phyloP scores from a whole-genome alignment of 495 filamentous ascomycete genomes.

The Aspergillus biplanus region DNA sequence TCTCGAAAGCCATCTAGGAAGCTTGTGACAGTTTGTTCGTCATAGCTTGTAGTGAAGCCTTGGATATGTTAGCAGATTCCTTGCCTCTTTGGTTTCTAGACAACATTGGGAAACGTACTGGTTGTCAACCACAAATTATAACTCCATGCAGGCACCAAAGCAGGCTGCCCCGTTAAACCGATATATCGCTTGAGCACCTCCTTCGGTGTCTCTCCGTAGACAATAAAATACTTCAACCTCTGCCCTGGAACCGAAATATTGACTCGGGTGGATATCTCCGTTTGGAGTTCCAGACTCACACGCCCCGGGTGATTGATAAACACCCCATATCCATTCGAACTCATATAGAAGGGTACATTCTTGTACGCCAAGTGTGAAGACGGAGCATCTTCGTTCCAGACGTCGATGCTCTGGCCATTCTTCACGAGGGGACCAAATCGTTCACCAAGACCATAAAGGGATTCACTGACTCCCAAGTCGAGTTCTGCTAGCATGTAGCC shows the following conservation, averaged over 20 bases:
- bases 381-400: conserved; percentile 78
- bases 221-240: conserved; percentile 62
- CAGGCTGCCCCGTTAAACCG: conserved; percentile 61
- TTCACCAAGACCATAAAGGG: conserved; percentile 70
- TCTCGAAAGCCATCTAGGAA: conserved; percentile 71
- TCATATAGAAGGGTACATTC: conserved; percentile 73
- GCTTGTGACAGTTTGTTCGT: conserved; percentile 65
- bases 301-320: conserved; percentile 65
- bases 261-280: conserved; percentile 65
- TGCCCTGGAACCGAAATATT: conserved; percentile 67
- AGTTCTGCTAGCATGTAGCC: conserved; percentile 66
- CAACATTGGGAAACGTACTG: conserved; percentile 33
- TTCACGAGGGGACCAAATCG: conserved; percentile 73
- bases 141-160: conserved; percentile 68
- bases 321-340: conserved; percentile 68
- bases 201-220: conserved; percentile 69
- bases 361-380: conserved; percentile 75
- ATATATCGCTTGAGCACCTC: conserved; percentile 68
- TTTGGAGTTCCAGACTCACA: conserved; percentile 68
- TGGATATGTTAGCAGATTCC: too few species aligned
- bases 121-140: conserved; percentile 76
- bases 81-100: not conserved
- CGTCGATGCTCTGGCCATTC: conserved; percentile 66
- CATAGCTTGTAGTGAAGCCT: conserved; percentile 71
- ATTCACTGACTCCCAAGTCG: conserved; percentile 66